phyloP scores from a whole-genome alignment of 78 protist genomes.

The Dictyostelium brefeldianum region DNA sequence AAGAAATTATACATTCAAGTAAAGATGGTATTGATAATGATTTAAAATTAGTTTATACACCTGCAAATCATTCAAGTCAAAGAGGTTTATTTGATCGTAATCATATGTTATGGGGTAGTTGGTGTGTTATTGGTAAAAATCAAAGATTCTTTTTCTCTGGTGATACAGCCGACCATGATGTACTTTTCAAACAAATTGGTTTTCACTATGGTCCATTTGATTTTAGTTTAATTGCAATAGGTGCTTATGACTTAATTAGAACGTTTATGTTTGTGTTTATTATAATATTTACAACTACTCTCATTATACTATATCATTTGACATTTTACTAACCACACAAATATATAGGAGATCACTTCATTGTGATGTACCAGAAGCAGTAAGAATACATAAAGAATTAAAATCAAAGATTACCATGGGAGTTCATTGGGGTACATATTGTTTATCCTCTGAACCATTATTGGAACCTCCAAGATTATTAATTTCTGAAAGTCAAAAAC shows the following conservation, averaged over 20 bases:
- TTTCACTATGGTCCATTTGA: conserved; percentile 78
- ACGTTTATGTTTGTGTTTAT: too few species aligned
- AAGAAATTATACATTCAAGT: neutral
- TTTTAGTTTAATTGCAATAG: conserved; percentile 53
- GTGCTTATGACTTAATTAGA: conserved; percentile 77
- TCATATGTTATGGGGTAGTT: conserved; percentile 46
- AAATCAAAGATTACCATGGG: conserved; percentile 46
- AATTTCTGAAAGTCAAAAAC: neutral
- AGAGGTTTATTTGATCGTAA: neutral
- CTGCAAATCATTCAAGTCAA: conserved; percentile 49
- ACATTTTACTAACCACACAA: too few species aligned
- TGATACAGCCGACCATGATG: conserved; percentile 74
- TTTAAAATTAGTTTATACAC: conserved; percentile 41
- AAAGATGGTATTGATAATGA: neutral
- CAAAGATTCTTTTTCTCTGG: conserved; percentile 59
- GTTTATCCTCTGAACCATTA: conserved; percentile 42
- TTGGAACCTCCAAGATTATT: conserved; percentile 34
- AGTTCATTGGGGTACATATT: conserved; percentile 81
- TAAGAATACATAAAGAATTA: conserved; percentile 53
- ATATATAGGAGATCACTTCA: conserved; percentile 7
- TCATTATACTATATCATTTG: too few species aligned
- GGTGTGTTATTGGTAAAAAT: conserved; percentile 41
- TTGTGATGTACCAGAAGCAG: conserved; percentile 70
- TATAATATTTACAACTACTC: too few species aligned
- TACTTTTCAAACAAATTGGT: conserved; percentile 74